Evolutionary conservation across 2,329 filamentous ascomycete genomes (phyloP).

Genomic region (Colletotrichum filicis): DNA sequence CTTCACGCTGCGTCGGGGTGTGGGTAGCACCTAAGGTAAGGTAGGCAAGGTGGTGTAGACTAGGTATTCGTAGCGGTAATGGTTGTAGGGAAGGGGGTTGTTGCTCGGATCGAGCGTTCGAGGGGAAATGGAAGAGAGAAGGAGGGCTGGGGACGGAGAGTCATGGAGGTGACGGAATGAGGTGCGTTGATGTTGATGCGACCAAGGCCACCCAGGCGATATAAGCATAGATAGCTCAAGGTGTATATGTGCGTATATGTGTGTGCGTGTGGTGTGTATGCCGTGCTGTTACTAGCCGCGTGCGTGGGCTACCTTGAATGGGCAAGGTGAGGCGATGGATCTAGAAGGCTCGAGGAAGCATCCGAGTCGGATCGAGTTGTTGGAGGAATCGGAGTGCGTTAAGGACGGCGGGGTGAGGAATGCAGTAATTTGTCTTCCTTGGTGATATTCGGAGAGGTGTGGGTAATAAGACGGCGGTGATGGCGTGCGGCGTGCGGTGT

Average conservation of each 20-base stretch:
- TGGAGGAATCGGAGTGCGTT: background rate
- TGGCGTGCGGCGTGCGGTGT: background rate
- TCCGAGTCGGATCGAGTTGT: background rate
- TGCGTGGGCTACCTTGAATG: background rate
- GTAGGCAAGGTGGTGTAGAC: background rate
- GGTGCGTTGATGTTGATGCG: background rate
- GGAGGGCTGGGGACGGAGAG: background rate
- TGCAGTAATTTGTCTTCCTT: background rate
- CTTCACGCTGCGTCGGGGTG: background rate
- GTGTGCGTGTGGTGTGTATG: background rate
- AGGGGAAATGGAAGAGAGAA: background rate
- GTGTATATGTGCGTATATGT: background rate
- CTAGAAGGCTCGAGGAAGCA: background rate
- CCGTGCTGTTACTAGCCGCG: background rate
- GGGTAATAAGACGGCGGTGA: constrained; percentile 3
- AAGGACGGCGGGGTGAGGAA: background rate
- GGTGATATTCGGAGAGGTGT: background rate
- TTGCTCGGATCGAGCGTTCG: constrained; percentile 21
- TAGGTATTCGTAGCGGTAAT: background rate
- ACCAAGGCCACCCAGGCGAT: constrained; percentile 6
- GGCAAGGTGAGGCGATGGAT: background rate
- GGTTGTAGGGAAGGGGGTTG: background rate
- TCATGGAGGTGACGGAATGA: background rate
- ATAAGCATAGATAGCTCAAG: background rate
- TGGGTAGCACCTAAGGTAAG: background rate